Percentiles rank a stretch among this genome's conserved stretches.
Conservation (phyloP, 1,139 yeast species). For the Blastobotrys aristatus region DNA sequence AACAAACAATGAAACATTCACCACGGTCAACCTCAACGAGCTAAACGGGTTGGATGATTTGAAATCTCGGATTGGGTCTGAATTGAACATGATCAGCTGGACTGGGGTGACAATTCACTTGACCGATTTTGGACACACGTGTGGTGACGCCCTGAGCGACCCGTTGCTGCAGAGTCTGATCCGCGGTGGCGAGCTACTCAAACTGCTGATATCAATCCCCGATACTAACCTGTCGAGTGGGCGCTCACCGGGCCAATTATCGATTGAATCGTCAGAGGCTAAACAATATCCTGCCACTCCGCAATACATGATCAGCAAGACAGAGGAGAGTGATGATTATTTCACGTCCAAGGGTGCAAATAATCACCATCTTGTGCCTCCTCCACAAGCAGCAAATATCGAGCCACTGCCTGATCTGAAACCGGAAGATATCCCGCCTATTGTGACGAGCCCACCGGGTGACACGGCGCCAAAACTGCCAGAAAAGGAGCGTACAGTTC, state of each 20-base stretch:
- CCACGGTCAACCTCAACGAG: slow-evolving; percentile 43
- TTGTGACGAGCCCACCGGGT: not conserved
- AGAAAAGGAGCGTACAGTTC: not conserved
- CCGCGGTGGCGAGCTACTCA: slow-evolving; percentile 23
- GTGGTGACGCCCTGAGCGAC: slow-evolving; percentile 51
- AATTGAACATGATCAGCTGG: slow-evolving; percentile 40
- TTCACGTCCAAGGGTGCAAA: not conserved
- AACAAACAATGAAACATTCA: slow-evolving; percentile 50
- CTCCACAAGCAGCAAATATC: slow-evolving; percentile 16
- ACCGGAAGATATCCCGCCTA: not conserved
- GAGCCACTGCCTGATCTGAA: slow-evolving; percentile 8
- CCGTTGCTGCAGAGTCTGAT: slow-evolving; percentile 6
- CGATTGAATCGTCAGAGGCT: slow-evolving; percentile 16
- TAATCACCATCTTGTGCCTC: not conserved
- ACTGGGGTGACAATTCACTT: slow-evolving; percentile 52
- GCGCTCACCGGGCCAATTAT: slow-evolving; percentile 20
- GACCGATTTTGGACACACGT: slow-evolving; percentile 63
- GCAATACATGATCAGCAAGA: slow-evolving; percentile 26
- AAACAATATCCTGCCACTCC: slow-evolving; percentile 28
- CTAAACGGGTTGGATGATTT: slow-evolving; percentile 34
- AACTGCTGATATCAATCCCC: slow-evolving; percentile 24
- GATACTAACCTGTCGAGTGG: slow-evolving; percentile 8
- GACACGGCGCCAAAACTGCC: not conserved
- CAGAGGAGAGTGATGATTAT: slow-evolving; percentile 1
- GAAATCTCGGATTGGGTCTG: slow-evolving; percentile 38